Percentiles rank a stretch among this genome's conserved stretches.
Evolutionary conservation across 176 grass and related monocot genomes (phyloP).

Genomic region (Calamus simplicifolius): DNA sequence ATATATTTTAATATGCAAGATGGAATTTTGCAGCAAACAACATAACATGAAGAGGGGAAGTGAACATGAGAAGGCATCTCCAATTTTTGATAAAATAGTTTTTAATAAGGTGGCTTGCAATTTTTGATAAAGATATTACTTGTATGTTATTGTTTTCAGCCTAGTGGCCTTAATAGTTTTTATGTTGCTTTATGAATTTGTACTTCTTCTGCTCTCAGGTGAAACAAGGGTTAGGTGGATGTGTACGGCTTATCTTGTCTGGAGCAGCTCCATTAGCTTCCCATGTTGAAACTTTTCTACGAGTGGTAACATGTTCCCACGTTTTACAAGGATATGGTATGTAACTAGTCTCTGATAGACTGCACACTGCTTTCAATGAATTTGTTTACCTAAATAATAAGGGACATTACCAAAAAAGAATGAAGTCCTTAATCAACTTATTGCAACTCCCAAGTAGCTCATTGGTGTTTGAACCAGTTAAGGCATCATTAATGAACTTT

Average conservation of each 20-base stretch:
- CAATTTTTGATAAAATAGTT: conserved; percentile 78
- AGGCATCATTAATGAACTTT: too few relatives aligned
- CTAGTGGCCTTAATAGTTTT: neutral
- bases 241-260: conserved; percentile 63
- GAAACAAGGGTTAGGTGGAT: conserved; percentile 85
- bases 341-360: neutral
- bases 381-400: neutral
- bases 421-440: too few relatives aligned
- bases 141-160: neutral
- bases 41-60: conserved; percentile 53
- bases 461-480: too few relatives aligned
- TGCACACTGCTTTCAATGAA: neutral
- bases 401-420: too few relatives aligned
- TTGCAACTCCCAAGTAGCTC: too few relatives aligned
- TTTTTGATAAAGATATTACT: neutral
- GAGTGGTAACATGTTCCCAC: conserved; percentile 84
- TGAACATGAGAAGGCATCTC: conserved; percentile 76
- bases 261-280: conserved; percentile 73
- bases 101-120: conserved; percentile 66
- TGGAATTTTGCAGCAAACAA: conserved; percentile 59
- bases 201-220: conserved; percentile 36
- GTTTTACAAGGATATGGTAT: conserved; percentile 94
- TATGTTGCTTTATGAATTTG: conserved; percentile 8
- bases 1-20: too few relatives aligned
- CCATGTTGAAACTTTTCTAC: conserved; percentile 75